Base-by-base conservation (phyloP, 1,139 yeast genomes). In the Kodamaea derodonti region DNA sequence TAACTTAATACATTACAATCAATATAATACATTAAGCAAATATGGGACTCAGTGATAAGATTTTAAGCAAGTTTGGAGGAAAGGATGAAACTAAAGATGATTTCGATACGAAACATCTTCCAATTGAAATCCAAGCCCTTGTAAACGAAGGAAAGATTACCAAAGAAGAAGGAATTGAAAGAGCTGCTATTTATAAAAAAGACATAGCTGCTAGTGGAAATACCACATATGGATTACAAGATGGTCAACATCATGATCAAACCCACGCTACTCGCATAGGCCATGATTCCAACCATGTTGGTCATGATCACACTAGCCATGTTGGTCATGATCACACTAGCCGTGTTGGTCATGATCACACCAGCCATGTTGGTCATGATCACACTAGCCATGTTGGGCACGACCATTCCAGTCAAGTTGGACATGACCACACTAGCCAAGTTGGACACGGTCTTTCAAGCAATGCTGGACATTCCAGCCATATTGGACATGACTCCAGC, bases 21-120 rank as follows among this genome's bases (percentile, higher is more conserved):
- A n/a, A n/a, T n/a, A n/a, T n/a, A n/a, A n/a, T n/a, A n/a, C n/a
- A n/a, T 9, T 18, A 18, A 18, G 9, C 9, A 18, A 31, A 29
- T 27, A 63, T 63, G 69, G 69, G 69, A 37, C 53, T 63, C 31
- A 48, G 64, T 24, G 68, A 62, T 45, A 63, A 61, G 45, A 46
- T 63, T 39, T 52, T 49, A 43, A 51, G 56, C 32, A 63, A 60
- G 38, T 50, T 63, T 33, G 52, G 56, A 29, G 49, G 55, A 45
- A 40, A 43, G 38, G 55, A 38, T 25, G 39, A 34, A 24, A 18
- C 28, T 26, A 34, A 51, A 5, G 25, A 14, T 16, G 24, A 33
- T 32, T 20, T 36, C 13, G 56, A 52, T 43, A 44, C 51, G 41
- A 42, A 49, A 35, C 43, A 42, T 10, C 38, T 55, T 10, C 44